Conservation (phyloP, 2,329 filamentous ascomycete species). For the Amylocarpus encephaloides region DNA sequence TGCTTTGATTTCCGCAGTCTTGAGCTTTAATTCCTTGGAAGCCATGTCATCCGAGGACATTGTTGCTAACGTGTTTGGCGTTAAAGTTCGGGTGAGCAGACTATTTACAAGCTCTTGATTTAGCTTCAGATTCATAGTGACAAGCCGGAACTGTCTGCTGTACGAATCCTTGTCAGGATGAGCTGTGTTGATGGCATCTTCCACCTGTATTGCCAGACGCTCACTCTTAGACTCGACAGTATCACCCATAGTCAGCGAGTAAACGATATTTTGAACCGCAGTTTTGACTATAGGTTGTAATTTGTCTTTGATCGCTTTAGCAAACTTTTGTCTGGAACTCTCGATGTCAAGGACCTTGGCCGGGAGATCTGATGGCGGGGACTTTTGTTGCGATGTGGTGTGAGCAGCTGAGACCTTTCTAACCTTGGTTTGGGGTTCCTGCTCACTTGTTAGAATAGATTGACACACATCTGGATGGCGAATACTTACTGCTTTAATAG, state of each 20-base stretch:
- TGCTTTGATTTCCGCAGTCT: conserved; percentile 71
- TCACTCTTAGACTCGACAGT: conserved; percentile 60
- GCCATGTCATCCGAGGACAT: conserved; percentile 92
- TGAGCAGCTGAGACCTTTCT: conserved; percentile 50
- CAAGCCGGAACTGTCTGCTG: conserved; percentile 60
- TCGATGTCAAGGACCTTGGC: conserved; percentile 50
- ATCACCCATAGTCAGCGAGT: conserved; percentile 56
- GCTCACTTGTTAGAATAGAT: conserved; percentile 3
- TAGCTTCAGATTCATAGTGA: conserved; percentile 82
- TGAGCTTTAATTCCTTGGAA: conserved; percentile 77
- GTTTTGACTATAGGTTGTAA: conserved; percentile 60
- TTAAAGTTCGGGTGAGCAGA: conserved; percentile 65
- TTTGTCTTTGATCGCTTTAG: conserved; percentile 63
- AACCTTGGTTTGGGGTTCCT: conserved; percentile 42
- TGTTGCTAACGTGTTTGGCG: conserved; percentile 69
- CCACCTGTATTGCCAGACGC: conserved; percentile 69
- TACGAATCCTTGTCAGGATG: conserved; percentile 49
- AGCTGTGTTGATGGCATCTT: conserved; percentile 59
- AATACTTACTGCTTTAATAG: conserved; percentile 40
- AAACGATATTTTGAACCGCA: conserved; percentile 59
- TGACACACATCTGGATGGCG: not conserved
- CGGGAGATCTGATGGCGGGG: conserved; percentile 39
- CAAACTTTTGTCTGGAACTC: conserved; percentile 59
- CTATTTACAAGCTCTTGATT: conserved; percentile 73
- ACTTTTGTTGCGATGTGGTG: conserved; percentile 28